Evolutionary conservation across 2,329 filamentous ascomycete species (phyloP), one percentile per base, ranked within the genome.

Genomic region (Exophiala spinifera): DNA sequence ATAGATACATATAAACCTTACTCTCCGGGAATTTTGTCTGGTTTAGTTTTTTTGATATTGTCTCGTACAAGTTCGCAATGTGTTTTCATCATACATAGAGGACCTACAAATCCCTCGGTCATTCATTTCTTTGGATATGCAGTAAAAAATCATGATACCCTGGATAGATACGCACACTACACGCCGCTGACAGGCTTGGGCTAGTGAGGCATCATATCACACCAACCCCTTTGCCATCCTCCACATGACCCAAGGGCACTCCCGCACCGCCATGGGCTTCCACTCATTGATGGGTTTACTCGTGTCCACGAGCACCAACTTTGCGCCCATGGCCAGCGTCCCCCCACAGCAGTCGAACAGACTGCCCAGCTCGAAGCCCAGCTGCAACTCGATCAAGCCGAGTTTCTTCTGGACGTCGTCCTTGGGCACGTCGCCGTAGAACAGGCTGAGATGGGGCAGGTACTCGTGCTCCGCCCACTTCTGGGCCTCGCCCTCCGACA

Each of bases 301-400:
- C 23, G 57, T 60, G 20, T 60, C 57, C 14, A 60, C 57, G 5
- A 60, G 49, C 46, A 60, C 57, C 19, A 60, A 42, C 39, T 55
- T 48, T 13, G 42, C 51, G 17, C 57, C 57, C 55, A 55, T 51
- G 5, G 51, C 44, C 39, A 60, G 19, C 3, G 51, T 57, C 15
- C 57, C 57, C 4, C 57, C 57, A 52, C 57, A 60, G 33, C 57
- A 60, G 34, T 54, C 57, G 44, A 60, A 60, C 15, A 60, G 28
- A 55, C 54, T 57, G 10, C 57, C 57, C 19, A 60, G 39, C 25
- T 54, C 55, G 11, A 49, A 60, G 8, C 54, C 57, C 13, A 60
- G 19, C 45, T 60, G 57, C 51, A 58, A 15, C 46, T 60, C 57
- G 15, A 60, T 53, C 17, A 58, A n/a, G 7, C 44, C 31, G 25